Conservation (phyloP, 345 rosid species). For the Noccaea bulbosa region DNA sequence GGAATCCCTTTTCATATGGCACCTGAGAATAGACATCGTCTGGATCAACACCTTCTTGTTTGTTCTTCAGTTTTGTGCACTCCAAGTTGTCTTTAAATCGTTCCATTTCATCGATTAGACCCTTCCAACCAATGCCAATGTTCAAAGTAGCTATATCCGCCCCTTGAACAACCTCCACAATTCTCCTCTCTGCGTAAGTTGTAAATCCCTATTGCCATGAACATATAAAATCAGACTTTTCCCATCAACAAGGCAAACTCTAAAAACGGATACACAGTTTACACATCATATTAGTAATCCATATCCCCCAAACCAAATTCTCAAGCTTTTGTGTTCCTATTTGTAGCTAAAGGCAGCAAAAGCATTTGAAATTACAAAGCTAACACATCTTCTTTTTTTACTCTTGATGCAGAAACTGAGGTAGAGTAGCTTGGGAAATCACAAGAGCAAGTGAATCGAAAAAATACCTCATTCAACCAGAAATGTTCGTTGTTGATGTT, state of each 20-base stretch:
- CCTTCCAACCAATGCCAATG: slow-evolving; percentile 91
- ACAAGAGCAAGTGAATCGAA: neutral
- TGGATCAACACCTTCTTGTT: slow-evolving; percentile 82
- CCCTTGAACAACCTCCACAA: slow-evolving; percentile 91
- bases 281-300: neutral
- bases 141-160: slow-evolving; percentile 72
- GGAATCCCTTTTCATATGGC: slow-evolving; percentile 95
- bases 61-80: slow-evolving; percentile 82
- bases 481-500: slow-evolving; percentile 87
- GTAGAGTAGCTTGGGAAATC: neutral
- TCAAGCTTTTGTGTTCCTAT: neutral
- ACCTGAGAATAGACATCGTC: slow-evolving; percentile 80
- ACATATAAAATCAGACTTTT: neutral
- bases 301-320: slow-evolving; percentile 14
- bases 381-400: neutral
- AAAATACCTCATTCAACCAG: slow-evolving; percentile 89
- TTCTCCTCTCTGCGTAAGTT: slow-evolving; percentile 93
- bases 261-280: neutral
- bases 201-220: slow-evolving; percentile 73
- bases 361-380: slow-evolving; percentile 4
- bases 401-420: neutral
- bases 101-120: slow-evolving; percentile 69
- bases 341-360: slow-evolving; percentile 4
- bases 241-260: slow-evolving; percentile 1
- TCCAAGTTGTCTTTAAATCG: slow-evolving; percentile 88